These are phyloP conservation scores for Plasmodium coatneyi DNA, from an alignment of 169 alveolate genomes.

Conservation along the genomic window DNA sequence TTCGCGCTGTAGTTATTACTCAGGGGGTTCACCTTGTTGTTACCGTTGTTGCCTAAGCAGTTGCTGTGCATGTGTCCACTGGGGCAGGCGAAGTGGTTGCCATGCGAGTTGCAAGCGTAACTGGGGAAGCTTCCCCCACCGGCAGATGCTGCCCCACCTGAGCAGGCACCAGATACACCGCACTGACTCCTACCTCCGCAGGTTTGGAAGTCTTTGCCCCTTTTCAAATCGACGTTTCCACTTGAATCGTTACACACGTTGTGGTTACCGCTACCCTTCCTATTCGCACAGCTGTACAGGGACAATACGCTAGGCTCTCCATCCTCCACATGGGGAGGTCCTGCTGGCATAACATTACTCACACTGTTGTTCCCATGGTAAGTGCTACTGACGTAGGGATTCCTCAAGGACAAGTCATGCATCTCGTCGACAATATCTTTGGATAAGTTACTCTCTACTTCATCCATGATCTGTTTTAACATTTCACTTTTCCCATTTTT, in stretches of 20 bases:
- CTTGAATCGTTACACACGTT: not conserved
- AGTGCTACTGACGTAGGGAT: slow-evolving; percentile 21
- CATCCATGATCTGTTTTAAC: slow-evolving; percentile 9
- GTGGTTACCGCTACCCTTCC: not conserved
- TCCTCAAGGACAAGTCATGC: slow-evolving; percentile 16
- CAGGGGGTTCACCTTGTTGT: not conserved
- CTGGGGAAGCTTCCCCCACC: not conserved
- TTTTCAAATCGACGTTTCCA: slow-evolving; percentile 19
- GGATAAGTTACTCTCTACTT: slow-evolving; percentile 32
- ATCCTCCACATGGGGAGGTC: not conserved
- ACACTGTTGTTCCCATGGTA: slow-evolving; percentile 13
- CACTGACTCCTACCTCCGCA: slow-evolving; percentile 4
- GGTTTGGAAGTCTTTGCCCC: slow-evolving; percentile 3
- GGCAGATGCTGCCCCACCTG: not conserved
- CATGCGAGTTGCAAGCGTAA: not conserved
- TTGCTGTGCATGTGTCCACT: not conserved
- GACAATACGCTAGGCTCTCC: slow-evolving; percentile 20
- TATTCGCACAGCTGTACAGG: not conserved
- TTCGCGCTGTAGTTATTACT: not conserved
- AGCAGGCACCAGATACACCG: not conserved
- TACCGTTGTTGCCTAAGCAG: not conserved
- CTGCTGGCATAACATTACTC: not conserved
- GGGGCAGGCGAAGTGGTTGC: slow-evolving; percentile 4
- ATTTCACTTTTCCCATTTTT: slow-evolving; percentile 19
- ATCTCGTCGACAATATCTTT: slow-evolving; percentile 63